Conservation (phyloP, 306 rosid species). For the Cicer pinnatifidum region DNA sequence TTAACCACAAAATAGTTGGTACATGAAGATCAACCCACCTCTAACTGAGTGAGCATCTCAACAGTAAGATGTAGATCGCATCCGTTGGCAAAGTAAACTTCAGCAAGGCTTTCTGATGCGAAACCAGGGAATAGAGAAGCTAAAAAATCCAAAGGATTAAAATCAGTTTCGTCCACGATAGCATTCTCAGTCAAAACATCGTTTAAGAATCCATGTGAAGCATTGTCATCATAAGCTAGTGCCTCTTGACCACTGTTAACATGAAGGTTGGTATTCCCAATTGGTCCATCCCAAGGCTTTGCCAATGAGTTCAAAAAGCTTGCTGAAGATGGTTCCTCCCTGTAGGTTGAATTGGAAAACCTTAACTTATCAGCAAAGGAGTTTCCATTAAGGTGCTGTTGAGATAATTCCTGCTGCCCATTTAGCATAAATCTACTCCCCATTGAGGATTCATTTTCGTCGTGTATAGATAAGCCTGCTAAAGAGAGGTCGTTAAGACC, state of each 20-base stretch:
- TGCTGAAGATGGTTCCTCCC: constrained; percentile 68
- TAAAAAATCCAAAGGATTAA: constrained; percentile 82
- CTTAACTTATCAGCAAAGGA: constrained; percentile 65
- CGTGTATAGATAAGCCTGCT: constrained; percentile 72
- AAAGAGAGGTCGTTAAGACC: constrained; percentile 71
- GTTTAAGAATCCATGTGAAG: constrained; percentile 66
- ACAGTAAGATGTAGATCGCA: constrained; percentile 77
- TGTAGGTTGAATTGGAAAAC: constrained; percentile 63
- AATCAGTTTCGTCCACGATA: constrained; percentile 60
- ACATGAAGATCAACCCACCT: constrained; percentile 58
- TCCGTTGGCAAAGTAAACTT: constrained; percentile 87
- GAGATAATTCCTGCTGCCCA: constrained; percentile 62
- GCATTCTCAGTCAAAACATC: constrained; percentile 69
- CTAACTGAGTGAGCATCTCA: constrained; percentile 96
- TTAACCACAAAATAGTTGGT: constrained; percentile 19
- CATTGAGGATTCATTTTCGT: constrained; percentile 58
- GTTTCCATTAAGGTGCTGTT: constrained; percentile 55
- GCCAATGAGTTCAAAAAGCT: constrained; percentile 59
- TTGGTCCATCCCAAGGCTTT: constrained; percentile 80
- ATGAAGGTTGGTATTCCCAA: constrained; percentile 57
- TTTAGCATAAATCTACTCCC: constrained; percentile 67
- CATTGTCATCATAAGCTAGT: constrained; percentile 60
- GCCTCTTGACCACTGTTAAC: constrained; percentile 59
- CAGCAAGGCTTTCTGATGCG: constrained; percentile 88
- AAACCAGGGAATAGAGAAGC: constrained; percentile 90